Percentiles rank a stretch among this genome's conserved stretches.
phyloP scores from a whole-genome alignment of 2,329 filamentous ascomycete species.

The Xylaria sp. region DNA sequence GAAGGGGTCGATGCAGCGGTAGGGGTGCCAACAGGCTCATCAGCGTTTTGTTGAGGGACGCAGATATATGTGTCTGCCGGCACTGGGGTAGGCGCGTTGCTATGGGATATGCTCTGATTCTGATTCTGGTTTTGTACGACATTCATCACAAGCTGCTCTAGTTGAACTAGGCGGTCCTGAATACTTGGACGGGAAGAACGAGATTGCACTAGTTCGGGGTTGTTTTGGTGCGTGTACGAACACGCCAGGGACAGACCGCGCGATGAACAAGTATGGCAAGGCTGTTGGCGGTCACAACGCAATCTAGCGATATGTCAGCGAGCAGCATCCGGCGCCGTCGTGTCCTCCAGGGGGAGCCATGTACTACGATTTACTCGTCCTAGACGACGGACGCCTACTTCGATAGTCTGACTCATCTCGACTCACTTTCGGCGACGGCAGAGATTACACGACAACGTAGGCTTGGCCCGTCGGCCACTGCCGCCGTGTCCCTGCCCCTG shows the following conservation, averaged over 20 bases:
- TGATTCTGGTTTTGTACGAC: constrained; percentile 23
- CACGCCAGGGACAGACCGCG: constrained; percentile 19
- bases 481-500: constrained; percentile 3
- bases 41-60: neutral
- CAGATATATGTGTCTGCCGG: neutral
- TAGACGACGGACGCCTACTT: neutral
- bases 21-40: constrained; percentile 2
- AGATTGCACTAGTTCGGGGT: neutral
- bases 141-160: constrained; percentile 28
- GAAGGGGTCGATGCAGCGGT: constrained; percentile 23
- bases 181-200: constrained; percentile 14
- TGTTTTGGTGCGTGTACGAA: constrained; percentile 21
- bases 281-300: constrained; percentile 22
- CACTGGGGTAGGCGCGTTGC: neutral
- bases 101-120: constrained; percentile 13
- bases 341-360: neutral
- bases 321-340: neutral
- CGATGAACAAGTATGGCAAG: constrained; percentile 26
- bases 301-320: constrained; percentile 17
- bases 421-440: constrained; percentile 29
- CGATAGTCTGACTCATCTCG: neutral
- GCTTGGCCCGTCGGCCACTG: constrained; percentile 9
- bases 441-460: constrained; percentile 24
- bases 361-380: neutral
- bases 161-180: constrained; percentile 22